A percentile compares a stretch with the other conserved stretches of the same genome.
phyloP scores from a whole-genome alignment of 2,329 filamentous ascomycete genomes.

The Didymella keratinophila region DNA sequence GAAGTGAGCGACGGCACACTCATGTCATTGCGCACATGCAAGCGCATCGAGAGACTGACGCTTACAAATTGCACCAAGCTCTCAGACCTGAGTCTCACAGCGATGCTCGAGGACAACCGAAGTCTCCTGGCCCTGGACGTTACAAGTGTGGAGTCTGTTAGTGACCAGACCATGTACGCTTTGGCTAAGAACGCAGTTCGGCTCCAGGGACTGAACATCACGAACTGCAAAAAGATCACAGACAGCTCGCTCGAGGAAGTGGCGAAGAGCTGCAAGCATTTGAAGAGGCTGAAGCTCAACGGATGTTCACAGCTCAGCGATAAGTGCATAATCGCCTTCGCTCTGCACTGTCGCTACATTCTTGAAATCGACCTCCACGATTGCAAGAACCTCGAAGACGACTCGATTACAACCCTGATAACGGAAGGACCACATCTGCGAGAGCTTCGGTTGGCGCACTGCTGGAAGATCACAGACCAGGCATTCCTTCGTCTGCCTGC shows the following conservation, averaged over 20 bases:
- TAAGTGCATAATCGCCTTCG: constrained; percentile 82
- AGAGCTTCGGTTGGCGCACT: constrained; percentile 86
- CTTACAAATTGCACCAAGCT: constrained; percentile 87
- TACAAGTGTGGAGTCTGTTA: constrained; percentile 80
- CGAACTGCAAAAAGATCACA: constrained; percentile 82
- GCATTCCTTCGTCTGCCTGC: constrained; percentile 83
- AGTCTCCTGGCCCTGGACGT: constrained; percentile 90
- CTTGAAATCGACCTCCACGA: constrained; percentile 95
- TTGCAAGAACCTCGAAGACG: constrained; percentile 81
- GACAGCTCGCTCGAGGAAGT: constrained; percentile 84
- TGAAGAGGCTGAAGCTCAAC: constrained; percentile 96
- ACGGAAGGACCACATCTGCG: constrained; percentile 82
- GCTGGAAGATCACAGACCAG: constrained; percentile 82
- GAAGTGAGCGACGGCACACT: constrained; percentile 90
- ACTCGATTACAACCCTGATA: constrained; percentile 82
- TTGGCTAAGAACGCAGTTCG: constrained; percentile 83
- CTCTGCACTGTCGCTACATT: constrained; percentile 86
- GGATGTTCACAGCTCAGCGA: constrained; percentile 87
- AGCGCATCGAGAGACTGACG: constrained; percentile 89
- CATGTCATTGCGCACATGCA: constrained; percentile 80
- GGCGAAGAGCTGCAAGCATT: constrained; percentile 80
- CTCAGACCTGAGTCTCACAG: constrained; percentile 82
- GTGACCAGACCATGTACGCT: constrained; percentile 77
- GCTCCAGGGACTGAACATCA: constrained; percentile 92
- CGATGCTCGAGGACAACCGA: constrained; percentile 78